Base-by-base conservation (phyloP, 306 rosid species). In the Cicer chorassanicum region DNA sequence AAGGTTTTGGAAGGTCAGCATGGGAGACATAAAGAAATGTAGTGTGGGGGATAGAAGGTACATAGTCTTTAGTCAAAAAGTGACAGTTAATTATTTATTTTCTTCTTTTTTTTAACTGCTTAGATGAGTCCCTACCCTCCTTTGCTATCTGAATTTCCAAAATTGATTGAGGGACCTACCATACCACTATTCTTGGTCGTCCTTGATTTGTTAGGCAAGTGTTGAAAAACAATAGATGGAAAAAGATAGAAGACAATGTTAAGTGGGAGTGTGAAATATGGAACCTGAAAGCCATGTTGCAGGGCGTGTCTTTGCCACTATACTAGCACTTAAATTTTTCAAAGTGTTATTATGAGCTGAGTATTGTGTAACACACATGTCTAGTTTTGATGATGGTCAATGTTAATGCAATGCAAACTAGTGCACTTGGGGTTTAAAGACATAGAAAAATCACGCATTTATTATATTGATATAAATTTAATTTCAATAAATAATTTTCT, bases 61-160 rank as follows among this genome's bases (percentile, higher is more conserved):
- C 53, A 74, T n/a, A 1, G 65, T 66, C 69, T 4, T 4, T 12
- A 45, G 88, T 80, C 82, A 83, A 85, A 81, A 79, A 53, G 78
- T n/a, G 21, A 0, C 36, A 34, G 6, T 57, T 55, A 64, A 51
- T 40, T 7, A 21, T 64, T 50, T 61, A 11, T 40, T 49, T 68
- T 54, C 0, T n/a, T 8, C 54, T 13, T 7, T 46, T 57, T 80
- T 12, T 36, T 34, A 39, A 72, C n/a, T 49, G 13, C 24, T 49
- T 14, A 6, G 21, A 24, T 5, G 41, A 51, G 61, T 19, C 34
- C 57, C 21, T 51, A 9, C 24, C 24, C 59, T 49, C 48, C 56
- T 14, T 78, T 54, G 73, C 59, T 59, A 67, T 68, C 0, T 68
- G 46, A 74, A 74, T 66, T 73, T 29, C 29, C 11, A 19, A 82